These are phyloP conservation scores for Solanum chmielewskii DNA, from an alignment of 257 asterid genomes.

Conservation along the genomic window DNA sequence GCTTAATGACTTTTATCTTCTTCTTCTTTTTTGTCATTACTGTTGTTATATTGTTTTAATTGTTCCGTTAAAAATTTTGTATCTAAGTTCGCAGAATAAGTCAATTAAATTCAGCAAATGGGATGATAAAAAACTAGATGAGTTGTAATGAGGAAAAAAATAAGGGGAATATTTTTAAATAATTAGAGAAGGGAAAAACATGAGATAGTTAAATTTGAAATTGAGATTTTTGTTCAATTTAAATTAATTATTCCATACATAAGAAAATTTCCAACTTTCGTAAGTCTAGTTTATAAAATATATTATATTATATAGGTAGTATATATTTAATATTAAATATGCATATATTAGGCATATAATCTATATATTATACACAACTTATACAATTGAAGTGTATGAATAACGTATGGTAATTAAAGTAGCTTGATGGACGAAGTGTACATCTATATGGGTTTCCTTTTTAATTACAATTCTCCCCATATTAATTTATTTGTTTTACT, in stretches of 20 bases:
- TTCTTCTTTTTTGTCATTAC: background rate
- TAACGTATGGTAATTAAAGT: background rate
- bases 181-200: background rate
- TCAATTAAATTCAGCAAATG: background rate
- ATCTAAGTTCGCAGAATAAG: background rate
- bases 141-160: background rate
- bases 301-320: too few relatives aligned
- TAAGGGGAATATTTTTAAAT: background rate
- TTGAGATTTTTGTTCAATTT: background rate
- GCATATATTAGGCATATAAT: too few relatives aligned
- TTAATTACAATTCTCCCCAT: too few relatives aligned
- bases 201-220: background rate
- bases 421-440: background rate
- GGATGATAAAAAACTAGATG: background rate
- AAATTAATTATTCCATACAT: background rate
- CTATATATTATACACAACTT: background rate
- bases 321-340: too few relatives aligned
- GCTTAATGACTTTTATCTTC: background rate
- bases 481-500: background rate
- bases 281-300: too few relatives aligned
- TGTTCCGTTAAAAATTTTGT: background rate
- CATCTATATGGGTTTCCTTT: too few relatives aligned
- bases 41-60: background rate
- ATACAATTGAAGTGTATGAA: background rate
- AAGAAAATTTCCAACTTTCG: background rate